Evolutionary conservation across 768 basidiomycete genomes (phyloP), one percentile per base, ranked within the genome.

Genomic region (Amanita jacksonii): DNA sequence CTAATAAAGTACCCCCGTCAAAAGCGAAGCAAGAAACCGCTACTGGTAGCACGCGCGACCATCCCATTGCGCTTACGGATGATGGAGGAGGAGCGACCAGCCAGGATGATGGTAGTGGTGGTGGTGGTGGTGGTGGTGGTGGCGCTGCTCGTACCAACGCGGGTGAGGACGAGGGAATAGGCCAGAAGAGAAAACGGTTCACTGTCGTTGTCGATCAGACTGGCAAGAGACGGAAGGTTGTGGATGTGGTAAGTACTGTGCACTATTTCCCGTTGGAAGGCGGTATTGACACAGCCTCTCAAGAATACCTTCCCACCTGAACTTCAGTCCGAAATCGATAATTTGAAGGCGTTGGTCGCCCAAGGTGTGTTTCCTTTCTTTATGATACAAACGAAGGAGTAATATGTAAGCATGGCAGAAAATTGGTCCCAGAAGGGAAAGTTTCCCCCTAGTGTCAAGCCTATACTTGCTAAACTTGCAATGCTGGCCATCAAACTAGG

Each of bases 361-460:
- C 69, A 72, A 49, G 81, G 81, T 79, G n/a, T n/a, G 57, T 51
- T 33, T 6, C 3, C 20, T 33, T 23, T 24, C 38, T n/a, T 45
- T 25, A 12, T 16, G 23, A 9, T 25, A 19, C 43, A 28, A 27
- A 12, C 15, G 12, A 6, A n/a, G 35, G 13, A 19, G 12, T n/a
- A n/a, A n/a, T n/a, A 45, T 30, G 28, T 13, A 39, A 33, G 2
- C 10, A 22, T 10, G 24, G 16, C 57, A 87, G 88, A 89, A 59
- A 69, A 66, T 30, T 94, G 85, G 82, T 73, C 74, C 31, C 66
- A 73, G 47, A 92, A 89, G 65, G 84, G 83, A 54, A 93, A 90
- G 58, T 99, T 99, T 66, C 94, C 94, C 6, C 79, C 81, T 0
- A 54, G 61, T 4, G 64, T 99, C 51, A 89, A 88, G 50, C 85